Evolutionary conservation across 2,329 filamentous ascomycete species (phyloP), one percentile per base, ranked within the genome.

Genomic region (Venturia oleaginea): DNA sequence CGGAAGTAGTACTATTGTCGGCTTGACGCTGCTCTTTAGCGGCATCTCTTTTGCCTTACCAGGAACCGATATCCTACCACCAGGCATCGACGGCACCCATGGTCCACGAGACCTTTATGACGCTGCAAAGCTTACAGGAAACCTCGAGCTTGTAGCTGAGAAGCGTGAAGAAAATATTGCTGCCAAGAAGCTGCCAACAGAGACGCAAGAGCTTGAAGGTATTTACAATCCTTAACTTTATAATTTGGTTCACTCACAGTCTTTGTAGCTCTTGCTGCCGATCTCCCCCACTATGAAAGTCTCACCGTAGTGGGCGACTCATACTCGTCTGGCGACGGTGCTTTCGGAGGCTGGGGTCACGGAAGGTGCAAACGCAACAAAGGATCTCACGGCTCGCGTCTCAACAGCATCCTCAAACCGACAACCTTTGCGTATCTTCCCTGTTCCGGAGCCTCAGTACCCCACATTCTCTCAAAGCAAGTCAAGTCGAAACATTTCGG

Each of bases 291-390:
- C 11, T 62, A 22, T 24, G 24, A 27, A 2, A 17, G n/a, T 24
- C 19, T 43, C 7, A 32, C 60, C 13, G 60, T 62, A 3, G 24
- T 62, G 11, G 60, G 60, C 27, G 60, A 62, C 38, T 62, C 60
- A 43, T 62, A 62, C 11, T 43, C 60, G 6, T 62, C 60, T 11
- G 60, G 60, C 19, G 60, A 62, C 40, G 60, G 60, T 22, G 60
- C 60, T 13, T 34, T 42, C 22, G 40, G 40, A 5, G 15, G 24
- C 13, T 43, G 22, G 22, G 40, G 38, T 13, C 4, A 24, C 19
- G 60, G 40, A 13, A 48, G 22, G 11, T 62, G 60, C n/a, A 62
- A 42, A 48, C 37, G 60, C 19, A 62, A 62, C 32, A 27, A 27
- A 48, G 60, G 60, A 27, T 42, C 60, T 30, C 40, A 43, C 27